Evolutionary conservation across 805 yeast species (phyloP), one percentile per base, ranked within the genome.

Genomic region (Wickerhamiella slavikovae): DNA sequence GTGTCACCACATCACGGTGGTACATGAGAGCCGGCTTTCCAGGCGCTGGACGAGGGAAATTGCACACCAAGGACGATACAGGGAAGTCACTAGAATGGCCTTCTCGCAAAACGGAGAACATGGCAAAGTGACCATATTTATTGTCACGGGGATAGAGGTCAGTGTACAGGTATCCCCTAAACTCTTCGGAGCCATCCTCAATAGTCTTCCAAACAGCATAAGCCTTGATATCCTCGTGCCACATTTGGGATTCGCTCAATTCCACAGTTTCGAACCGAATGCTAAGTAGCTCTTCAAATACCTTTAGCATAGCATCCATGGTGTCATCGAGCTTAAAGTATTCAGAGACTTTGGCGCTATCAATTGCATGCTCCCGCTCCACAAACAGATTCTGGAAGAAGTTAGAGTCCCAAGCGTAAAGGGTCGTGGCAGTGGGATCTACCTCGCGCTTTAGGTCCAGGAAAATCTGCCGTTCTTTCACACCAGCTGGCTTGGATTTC

Each of bases 111-210:
- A 25, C 20, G 3, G 28, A 29, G 19, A 79, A 78, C 47, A 74
- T 74, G 5, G 93, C 93, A 25, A 92, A 92, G 48, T 79, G 93
- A 2, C 82, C 77, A 52, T 76, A 79, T 49, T 79, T 79, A 41
- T 85, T 85, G 33, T 71, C 74, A 45, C 93, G 65, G 38, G 92
- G 91, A 48, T 76, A 83, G 43, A 78, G 54, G 49, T 79, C 93
- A 37, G 79, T 68, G 51, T 70, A 74, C 27, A 79, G 52, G 66
- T 77, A 73, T 18, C 93, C 93, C 34, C 68, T 63, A 52, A 79
- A 78, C 35, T 58, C 63, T 11, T 71, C 69, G n/a, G 47, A 40
- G 17, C 47, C 45, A 24, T 60, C 49, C 39, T 71, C 78, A 42
- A 64, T 53, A 37, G 64, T 62, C 72, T 76, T 76, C 10, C 24